Conservation (phyloP, 2,329 filamentous ascomycete genomes). For the Ilyonectria mors-panacis region DNA sequence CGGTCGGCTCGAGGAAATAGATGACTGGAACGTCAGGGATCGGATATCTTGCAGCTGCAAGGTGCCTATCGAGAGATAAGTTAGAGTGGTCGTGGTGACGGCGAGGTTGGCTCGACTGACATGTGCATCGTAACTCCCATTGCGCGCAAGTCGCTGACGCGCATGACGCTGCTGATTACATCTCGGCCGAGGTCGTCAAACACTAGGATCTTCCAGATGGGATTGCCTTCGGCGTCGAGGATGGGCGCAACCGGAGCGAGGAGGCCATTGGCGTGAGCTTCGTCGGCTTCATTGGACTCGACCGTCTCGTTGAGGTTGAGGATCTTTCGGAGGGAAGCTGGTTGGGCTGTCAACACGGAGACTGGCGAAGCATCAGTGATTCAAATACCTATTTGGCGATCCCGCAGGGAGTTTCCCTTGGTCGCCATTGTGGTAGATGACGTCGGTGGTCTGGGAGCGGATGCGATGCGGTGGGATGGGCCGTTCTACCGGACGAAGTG, state of each 20-base stretch:
- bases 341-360: slow-evolving; percentile 21
- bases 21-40: slow-evolving; percentile 98
- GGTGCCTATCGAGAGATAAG: slow-evolving; percentile 71
- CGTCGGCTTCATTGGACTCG: slow-evolving; percentile 72
- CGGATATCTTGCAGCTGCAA: slow-evolving; percentile 84
- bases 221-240: slow-evolving; percentile 87
- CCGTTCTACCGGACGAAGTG: slow-evolving; percentile 32
- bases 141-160: slow-evolving; percentile 91
- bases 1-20: slow-evolving; percentile 93
- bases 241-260: slow-evolving; percentile 82
- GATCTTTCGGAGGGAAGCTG: slow-evolving; percentile 94
- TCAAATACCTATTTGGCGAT: slow-evolving; percentile 64
- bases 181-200: slow-evolving; percentile 94
- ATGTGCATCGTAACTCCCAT: slow-evolving; percentile 98
- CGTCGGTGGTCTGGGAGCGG: slow-evolving; percentile 36
- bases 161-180: slow-evolving; percentile 95
- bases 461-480: slow-evolving; percentile 42
- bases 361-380: background rate
- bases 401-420: slow-evolving; percentile 63
- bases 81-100: slow-evolving; percentile 41
- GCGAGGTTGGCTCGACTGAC: slow-evolving; percentile 62
- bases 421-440: slow-evolving; percentile 59
- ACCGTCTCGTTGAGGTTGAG: slow-evolving; percentile 90
- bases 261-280: slow-evolving; percentile 74
- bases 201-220: slow-evolving; percentile 97